Conservation (phyloP, 208 protist species). For the Acanthamoeba culbertsoni region DNA sequence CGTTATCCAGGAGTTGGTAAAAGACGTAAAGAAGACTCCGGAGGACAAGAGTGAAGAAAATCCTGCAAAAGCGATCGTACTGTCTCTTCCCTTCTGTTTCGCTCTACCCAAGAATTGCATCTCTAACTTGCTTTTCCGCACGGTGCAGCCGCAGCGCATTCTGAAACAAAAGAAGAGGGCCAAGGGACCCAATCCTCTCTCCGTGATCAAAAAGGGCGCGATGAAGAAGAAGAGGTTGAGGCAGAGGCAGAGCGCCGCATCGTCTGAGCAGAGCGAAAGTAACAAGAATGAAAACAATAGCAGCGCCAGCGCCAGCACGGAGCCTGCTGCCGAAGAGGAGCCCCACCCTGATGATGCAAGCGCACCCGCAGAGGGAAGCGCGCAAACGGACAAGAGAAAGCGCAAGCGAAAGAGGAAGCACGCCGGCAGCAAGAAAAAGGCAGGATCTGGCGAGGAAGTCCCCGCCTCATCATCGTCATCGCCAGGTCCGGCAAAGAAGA, state of each 20-base stretch:
- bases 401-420: slow-evolving; percentile 46
- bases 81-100: not conserved
- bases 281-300: not conserved
- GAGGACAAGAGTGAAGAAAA: not conserved
- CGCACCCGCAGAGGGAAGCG: not conserved
- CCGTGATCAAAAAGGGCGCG: not conserved
- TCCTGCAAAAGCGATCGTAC: not conserved
- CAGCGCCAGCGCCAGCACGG: not conserved
- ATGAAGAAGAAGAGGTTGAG: not conserved
- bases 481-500: no score
- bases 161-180: not conserved
- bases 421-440: not conserved
- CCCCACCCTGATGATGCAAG: not conserved
- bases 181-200: slow-evolving; percentile 38
- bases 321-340: not conserved
- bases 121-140: not conserved
- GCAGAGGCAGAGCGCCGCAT: no score
- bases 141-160: not conserved
- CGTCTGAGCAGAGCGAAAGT: no score
- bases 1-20: not conserved
- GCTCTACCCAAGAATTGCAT: no score
- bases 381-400: not conserved
- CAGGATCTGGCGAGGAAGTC: not conserved
- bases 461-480: no score
- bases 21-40: not conserved